Evolutionary conservation across 1,139 yeast genomes (phyloP), one percentile per base, ranked within the genome.

Genomic region (Suhomyces kunorum): DNA sequence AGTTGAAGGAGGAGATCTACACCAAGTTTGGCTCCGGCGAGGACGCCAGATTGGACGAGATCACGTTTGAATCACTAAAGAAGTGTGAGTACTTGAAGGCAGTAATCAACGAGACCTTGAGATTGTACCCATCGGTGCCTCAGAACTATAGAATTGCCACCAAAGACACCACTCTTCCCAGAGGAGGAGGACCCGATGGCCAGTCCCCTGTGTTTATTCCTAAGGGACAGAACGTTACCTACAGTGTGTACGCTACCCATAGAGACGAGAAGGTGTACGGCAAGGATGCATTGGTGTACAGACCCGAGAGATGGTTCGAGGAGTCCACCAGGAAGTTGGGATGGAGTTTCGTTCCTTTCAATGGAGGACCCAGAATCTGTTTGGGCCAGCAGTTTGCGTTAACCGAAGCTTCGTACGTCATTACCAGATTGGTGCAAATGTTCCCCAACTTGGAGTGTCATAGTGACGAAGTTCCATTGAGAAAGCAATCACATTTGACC

Each of bases 341-440:
- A 15, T 78, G 81, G 81, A 75, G 73, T 11, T 77, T 61, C 54
- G 54, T 77, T 19, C 81, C 81, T 5, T 77, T 76, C 61, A 78
- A 78, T 49, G 83, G 82, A 35, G 83, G 83, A 5, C 83, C 83
- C 22, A 63, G 83, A 42, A 77, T 78, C 41, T 78, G 83, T 50
- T 61, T 78, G 36, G 83, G 83, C 13, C 82, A 78, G 56, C 82
- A 76, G 54, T 76, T 74, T 57, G 82, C 81, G 1, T 66, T 78
- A 43, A 76, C 81, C 13, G 83, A 78, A 55, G 77, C 79, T 4
- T 63, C 75, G 4, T 77, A 75, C 45, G 68, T 71, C 8, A 49
- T 71, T 28, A 66, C 64, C 12, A 59, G 81, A 41, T 53, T 78
- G 36, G 54, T 39, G 15, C 62, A 58, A 39, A 36, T 47, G 35